These are phyloP conservation scores for Lathyrus aphaca DNA, from an alignment of 306 rosid species.

Conservation along the genomic window DNA sequence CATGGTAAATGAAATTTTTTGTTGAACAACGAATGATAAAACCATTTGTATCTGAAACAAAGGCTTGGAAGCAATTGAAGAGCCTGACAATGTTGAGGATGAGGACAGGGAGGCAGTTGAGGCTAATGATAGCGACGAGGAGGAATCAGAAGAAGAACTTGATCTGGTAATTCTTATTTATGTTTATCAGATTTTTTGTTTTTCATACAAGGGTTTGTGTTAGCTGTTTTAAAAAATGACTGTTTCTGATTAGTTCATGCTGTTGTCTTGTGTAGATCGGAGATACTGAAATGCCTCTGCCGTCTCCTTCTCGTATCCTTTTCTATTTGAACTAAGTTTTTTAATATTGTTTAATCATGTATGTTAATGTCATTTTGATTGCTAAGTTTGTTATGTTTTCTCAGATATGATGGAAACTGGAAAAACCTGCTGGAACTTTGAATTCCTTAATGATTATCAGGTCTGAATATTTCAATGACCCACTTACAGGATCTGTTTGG, in stretches of 20 bases:
- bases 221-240: slow-evolving; percentile 12
- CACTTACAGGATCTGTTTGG: slow-evolving; percentile 85
- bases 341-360: slow-evolving; percentile 20
- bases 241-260: slow-evolving; percentile 25
- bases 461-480: slow-evolving; percentile 67
- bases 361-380: background rate
- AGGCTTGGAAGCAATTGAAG: slow-evolving; percentile 54
- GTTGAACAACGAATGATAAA: slow-evolving; percentile 25
- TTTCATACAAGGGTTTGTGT: slow-evolving; percentile 9
- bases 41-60: slow-evolving; percentile 27
- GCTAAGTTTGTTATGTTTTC: slow-evolving; percentile 3
- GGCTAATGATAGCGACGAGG: slow-evolving; percentile 64
- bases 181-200: slow-evolving; percentile 8
- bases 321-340: slow-evolving; percentile 20
- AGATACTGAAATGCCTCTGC: slow-evolving; percentile 60
- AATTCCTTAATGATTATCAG: slow-evolving; percentile 60
- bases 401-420: slow-evolving; percentile 26
- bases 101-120: slow-evolving; percentile 61
- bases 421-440: slow-evolving; percentile 23
- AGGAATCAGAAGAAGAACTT: slow-evolving; percentile 63
- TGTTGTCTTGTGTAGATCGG: slow-evolving; percentile 59
- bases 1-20: slow-evolving; percentile 8
- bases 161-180: slow-evolving; percentile 53
- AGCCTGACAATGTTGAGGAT: slow-evolving; percentile 55
- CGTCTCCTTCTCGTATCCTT: slow-evolving; percentile 72